These are phyloP conservation scores for Trichoderma atrobrunneum DNA, from an alignment of 2,329 filamentous ascomycete species.

Conservation along the genomic window DNA sequence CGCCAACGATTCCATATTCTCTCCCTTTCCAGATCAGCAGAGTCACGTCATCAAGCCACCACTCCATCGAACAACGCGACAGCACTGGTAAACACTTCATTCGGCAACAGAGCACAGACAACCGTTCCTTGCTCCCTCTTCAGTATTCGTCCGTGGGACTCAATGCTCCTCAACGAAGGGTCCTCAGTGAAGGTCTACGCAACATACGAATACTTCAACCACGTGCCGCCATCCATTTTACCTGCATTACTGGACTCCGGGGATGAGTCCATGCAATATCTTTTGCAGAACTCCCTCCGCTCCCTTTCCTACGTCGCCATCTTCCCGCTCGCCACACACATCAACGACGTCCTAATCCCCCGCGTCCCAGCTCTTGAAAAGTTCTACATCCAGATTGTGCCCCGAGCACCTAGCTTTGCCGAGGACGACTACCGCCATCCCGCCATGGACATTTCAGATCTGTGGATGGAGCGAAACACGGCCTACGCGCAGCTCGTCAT, in stretches of 20 bases:
- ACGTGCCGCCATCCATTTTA: conserved; percentile 61
- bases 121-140: conserved; percentile 46
- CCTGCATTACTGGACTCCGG: conserved; percentile 47
- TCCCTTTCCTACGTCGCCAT: conserved; percentile 61
- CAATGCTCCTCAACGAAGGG: conserved; percentile 69
- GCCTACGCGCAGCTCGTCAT: conserved; percentile 47
- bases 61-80: not conserved
- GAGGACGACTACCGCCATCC: conserved; percentile 37
- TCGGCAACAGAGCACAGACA: not conserved
- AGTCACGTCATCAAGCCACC: not conserved
- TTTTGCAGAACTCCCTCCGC: conserved; percentile 38
- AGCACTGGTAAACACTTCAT: not conserved
- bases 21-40: conserved; percentile 38
- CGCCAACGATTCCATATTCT: conserved; percentile 62
- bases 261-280: conserved; percentile 37
- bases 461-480: conserved; percentile 55
- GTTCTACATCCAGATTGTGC: conserved; percentile 53
- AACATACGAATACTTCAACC: conserved; percentile 68
- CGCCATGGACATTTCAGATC: conserved; percentile 41
- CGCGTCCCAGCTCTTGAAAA: conserved; percentile 50
- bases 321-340: conserved; percentile 64
- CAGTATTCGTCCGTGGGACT: conserved; percentile 61
- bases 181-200: conserved; percentile 69
- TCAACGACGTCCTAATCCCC: conserved; percentile 46
- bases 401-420: conserved; percentile 36